These are phyloP conservation scores for Acorus calamus DNA, from an alignment of 106 monocot species.

Conservation along the genomic window DNA sequence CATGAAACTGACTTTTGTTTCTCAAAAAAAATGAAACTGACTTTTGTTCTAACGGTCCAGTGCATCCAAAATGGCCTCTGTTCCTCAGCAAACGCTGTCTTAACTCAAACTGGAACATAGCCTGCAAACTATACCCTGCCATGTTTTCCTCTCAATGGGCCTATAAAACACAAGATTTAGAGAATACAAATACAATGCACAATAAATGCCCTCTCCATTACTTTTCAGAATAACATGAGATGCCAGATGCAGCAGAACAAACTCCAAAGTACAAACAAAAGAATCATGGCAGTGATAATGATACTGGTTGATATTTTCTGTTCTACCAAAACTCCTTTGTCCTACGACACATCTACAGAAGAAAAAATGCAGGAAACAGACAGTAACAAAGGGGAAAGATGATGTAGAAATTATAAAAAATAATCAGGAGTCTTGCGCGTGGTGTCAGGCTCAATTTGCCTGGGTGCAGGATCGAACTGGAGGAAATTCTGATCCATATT, in stretches of 20 bases:
- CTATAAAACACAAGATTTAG: too few relatives aligned
- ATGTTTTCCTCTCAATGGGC: too few relatives aligned
- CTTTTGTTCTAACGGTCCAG: too few relatives aligned
- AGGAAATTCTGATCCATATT: constrained; percentile 63
- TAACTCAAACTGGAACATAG: too few relatives aligned
- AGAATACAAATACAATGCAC: too few relatives aligned
- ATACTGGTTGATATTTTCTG: neutral
- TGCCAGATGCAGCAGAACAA: neutral
- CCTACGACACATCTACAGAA: constrained; percentile 12
- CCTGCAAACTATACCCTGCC: too few relatives aligned
- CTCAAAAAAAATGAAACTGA: too few relatives aligned
- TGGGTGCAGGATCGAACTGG: constrained; percentile 54
- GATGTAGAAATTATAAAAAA: constrained; percentile 40
- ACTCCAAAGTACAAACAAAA: constrained; percentile 9
- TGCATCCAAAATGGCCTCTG: too few relatives aligned
- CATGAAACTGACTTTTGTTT: too few relatives aligned
- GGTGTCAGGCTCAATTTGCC: constrained; percentile 53
- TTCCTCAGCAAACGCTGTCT: too few relatives aligned
- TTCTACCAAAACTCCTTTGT: constrained; percentile 9
- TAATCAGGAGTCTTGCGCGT: constrained; percentile 66
- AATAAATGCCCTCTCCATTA: too few relatives aligned
- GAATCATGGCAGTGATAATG: constrained; percentile 1
- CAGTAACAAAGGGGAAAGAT: neutral
- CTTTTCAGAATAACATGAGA: too few relatives aligned
- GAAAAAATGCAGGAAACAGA: constrained; percentile 3